Conservation (phyloP, 1,139 yeast species). For the Yamadazyma triangularis region DNA sequence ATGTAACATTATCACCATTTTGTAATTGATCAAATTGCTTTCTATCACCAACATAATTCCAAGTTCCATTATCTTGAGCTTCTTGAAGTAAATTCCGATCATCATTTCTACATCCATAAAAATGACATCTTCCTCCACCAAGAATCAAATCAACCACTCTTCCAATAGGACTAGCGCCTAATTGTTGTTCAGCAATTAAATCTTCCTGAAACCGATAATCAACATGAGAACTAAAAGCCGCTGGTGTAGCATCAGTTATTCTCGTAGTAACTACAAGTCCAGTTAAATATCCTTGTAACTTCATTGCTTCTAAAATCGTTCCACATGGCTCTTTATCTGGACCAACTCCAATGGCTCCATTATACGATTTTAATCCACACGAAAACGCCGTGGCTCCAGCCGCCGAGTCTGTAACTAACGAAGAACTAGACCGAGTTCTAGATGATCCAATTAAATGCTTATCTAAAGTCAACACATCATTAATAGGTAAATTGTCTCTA, state of each 20-base stretch:
- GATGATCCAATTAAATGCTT: slow-evolving; percentile 69
- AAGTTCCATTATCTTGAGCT: slow-evolving; percentile 39
- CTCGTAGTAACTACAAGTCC: slow-evolving; percentile 88
- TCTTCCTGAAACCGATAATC: slow-evolving; percentile 72
- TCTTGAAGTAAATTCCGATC: slow-evolving; percentile 57
- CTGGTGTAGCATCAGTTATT: slow-evolving; percentile 76
- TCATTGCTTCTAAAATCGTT: slow-evolving; percentile 78
- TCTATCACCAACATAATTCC: slow-evolving; percentile 62
- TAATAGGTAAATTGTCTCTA: slow-evolving; percentile 44
- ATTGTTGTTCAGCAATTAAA: slow-evolving; percentile 77
- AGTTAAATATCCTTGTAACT: slow-evolving; percentile 68
- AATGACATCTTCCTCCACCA: slow-evolving; percentile 88
- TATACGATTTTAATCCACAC: slow-evolving; percentile 72
- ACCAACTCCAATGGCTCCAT: slow-evolving; percentile 82
- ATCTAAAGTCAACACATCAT: slow-evolving; percentile 59
- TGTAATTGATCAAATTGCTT: slow-evolving; percentile 48
- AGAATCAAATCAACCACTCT: slow-evolving; percentile 73
- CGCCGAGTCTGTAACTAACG: slow-evolving; percentile 82
- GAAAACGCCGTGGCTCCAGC: slow-evolving; percentile 94
- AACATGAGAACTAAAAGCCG: slow-evolving; percentile 77
- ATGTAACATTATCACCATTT: slow-evolving; percentile 53
- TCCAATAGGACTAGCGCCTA: slow-evolving; percentile 76
- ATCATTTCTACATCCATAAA: slow-evolving; percentile 70
- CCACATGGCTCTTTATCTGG: slow-evolving; percentile 67
- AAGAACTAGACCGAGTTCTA: slow-evolving; percentile 68